Evolutionary conservation across 2,329 filamentous ascomycete genomes (phyloP), one percentile per base, ranked within the genome.

Genomic region (Aspergillus fumigatus): DNA sequence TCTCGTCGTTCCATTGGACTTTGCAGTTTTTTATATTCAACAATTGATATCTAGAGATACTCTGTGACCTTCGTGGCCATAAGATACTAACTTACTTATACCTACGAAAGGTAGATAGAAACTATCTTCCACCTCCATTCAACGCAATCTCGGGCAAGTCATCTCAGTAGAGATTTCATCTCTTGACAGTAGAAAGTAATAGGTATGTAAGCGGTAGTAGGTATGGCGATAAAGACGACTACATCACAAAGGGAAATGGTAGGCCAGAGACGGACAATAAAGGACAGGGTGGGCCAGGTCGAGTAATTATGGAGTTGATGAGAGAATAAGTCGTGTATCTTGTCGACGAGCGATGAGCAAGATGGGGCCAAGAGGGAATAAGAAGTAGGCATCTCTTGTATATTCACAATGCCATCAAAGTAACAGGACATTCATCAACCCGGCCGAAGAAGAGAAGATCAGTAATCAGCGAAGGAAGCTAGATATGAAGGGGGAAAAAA

Each of bases 121-220:
- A 7, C 3, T 6, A 38, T 38, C 14, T 38, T 17, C 32, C 14
- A 38, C 14, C 32, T 35, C 17, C 4, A 5, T 35, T 17, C 32
- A 35, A 7, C 17, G 32, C 32, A 35, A 6, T 35, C 32, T 35
- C 4, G 14, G 4, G 14, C 32, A 43, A 23, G 40, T 43, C 40
- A 43, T 43, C 8, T 19, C n/a, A 17, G 52, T 45, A 10, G 17
- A 51, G 29, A n/a, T 26, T 21, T 52, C 23, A 52, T 27, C 21
- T 47, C 27, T 53, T 40, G 51, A 23, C 47, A 43, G 53, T 51
- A 50, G 25, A 19, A 53, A 58, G 52, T 14, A 29, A 51, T 52
- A 40, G 32, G 19, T 6, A 48, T 26, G 40, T 47, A 47, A 23
- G 43, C 19, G 14, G 23, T 47, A 47, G 11, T 27, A 50, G 21